Evolutionary conservation across 1,284 basidiomycete genomes (phyloP).

Genomic region (Amylostereum chailletii): DNA sequence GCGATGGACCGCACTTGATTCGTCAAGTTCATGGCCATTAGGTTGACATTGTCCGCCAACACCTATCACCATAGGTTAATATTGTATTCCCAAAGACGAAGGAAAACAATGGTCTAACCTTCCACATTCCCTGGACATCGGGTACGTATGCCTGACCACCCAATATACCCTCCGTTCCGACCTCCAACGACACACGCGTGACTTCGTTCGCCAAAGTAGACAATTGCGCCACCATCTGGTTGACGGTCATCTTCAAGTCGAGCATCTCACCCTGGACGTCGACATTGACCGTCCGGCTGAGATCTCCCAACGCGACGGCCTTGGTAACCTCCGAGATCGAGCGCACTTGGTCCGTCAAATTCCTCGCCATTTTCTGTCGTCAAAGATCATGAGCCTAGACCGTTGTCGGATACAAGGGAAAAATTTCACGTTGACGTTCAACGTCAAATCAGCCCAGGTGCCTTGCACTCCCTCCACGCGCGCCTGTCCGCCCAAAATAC

Average conservation of each 20-base stretch:
- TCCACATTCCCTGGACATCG: conserved; percentile 89
- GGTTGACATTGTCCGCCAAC: conserved; percentile 72
- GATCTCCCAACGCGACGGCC: conserved; percentile 89
- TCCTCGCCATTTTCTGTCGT: conserved; percentile 78
- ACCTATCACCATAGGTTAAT: conserved; percentile 31
- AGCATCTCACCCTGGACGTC: conserved; percentile 97
- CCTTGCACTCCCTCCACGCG: conserved; percentile 89
- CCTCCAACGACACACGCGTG: conserved; percentile 82
- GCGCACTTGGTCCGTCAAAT: conserved; percentile 94
- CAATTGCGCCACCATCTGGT: conserved; percentile 84
- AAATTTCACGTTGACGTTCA: conserved; percentile 72
- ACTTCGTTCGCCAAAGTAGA: conserved; percentile 83
- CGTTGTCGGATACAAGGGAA: neutral
- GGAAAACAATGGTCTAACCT: conserved; percentile 35
- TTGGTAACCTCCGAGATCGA: conserved; percentile 97
- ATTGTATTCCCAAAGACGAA: neutral
- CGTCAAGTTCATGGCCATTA: conserved; percentile 90
- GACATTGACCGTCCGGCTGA: conserved; percentile 85
- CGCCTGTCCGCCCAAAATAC: conserved; percentile 90
- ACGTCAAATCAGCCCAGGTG: conserved; percentile 88
- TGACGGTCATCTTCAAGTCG: conserved; percentile 87
- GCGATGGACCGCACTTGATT: conserved; percentile 89
- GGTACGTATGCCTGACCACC: conserved; percentile 90
- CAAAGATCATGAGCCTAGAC: neutral
- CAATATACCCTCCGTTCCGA: conserved; percentile 92